Base-by-base conservation (phyloP, 1,139 yeast genomes). In the Waltiozyma solani region DNA sequence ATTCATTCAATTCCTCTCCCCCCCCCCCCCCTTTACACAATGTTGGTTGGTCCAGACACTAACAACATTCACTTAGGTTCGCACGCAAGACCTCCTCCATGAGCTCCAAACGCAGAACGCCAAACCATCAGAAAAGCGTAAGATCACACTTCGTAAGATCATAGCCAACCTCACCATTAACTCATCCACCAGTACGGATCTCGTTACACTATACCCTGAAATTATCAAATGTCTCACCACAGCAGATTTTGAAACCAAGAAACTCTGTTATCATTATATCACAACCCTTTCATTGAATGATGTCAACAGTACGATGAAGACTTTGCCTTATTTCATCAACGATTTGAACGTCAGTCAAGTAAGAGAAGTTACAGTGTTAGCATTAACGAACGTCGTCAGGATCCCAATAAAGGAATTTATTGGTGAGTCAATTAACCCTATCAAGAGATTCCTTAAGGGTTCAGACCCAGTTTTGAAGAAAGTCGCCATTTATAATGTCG, bases 91-190 rank as follows among this genome's bases (percentile, higher is more conserved):
- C n/a, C n/a, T n/a, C n/a, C n/a, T n/a, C n/a, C n/a, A n/a, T n/a
- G n/a, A n/a, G n/a, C n/a, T n/a, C n/a, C n/a, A n/a, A n/a, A n/a
- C n/a, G n/a, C n/a, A n/a, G n/a, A n/a, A n/a, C n/a, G n/a, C n/a
- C n/a, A n/a, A n/a, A n/a, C n/a, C n/a, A n/a, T n/a, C n/a, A n/a
- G n/a, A n/a, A n/a, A n/a, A n/a, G n/a, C n/a, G n/a, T n/a, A n/a
- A n/a, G n/a, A n/a, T n/a, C n/a, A n/a, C n/a, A n/a, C n/a, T n/a
- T n/a, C n/a, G n/a, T n/a, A 83, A 83, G 54, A 71, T 86, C 24
- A 69, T 87, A 8, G 94, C 95, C 34, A 89, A 87, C 57, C 71
- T 86, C 60, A 80, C 93, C 5, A 68, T 87, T 62, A 87, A 87
- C 42, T n/a, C n/a, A n/a, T n/a, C n/a, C 17, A 26, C 14, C 15